Evolutionary conservation across 345 rosid species (phyloP).

Genomic region (Sisymbrium irio): DNA sequence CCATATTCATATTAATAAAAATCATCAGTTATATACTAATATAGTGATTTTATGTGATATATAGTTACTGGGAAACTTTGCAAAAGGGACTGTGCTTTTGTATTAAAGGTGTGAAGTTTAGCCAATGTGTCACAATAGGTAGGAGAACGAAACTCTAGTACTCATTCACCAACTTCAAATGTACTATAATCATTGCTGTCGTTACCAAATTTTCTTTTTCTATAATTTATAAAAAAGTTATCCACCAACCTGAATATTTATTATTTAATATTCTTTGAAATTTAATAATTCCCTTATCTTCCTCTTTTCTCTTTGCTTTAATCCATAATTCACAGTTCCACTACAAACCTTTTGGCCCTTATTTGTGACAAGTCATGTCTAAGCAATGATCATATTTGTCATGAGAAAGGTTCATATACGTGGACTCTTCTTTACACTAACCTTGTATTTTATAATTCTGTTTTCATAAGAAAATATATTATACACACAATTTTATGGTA

Average conservation of each 20-base stretch:
- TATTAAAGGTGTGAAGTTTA: slow-evolving; percentile 20
- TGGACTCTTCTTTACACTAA: slow-evolving; percentile 29
- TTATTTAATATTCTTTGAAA: neutral
- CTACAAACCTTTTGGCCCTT: slow-evolving; percentile 27
- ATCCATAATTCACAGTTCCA: slow-evolving; percentile 37
- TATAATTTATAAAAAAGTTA: neutral
- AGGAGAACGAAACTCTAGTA: slow-evolving; percentile 23
- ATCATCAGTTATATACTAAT: neutral
- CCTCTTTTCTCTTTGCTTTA: slow-evolving; percentile 23
- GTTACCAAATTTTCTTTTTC: slow-evolving; percentile 1
- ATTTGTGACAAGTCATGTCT: slow-evolving; percentile 35
- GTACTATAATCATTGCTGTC: slow-evolving; percentile 21
- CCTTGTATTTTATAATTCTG: slow-evolving; percentile 11
- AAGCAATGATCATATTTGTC: slow-evolving; percentile 29
- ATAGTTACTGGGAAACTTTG: slow-evolving; percentile 10
- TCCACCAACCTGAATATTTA: slow-evolving; percentile 27
- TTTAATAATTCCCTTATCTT: slow-evolving; percentile 20
- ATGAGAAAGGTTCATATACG: slow-evolving; percentile 21
- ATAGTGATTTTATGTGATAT: neutral
- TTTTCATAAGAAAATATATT: neutral
- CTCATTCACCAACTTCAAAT: slow-evolving; percentile 33
- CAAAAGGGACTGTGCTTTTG: slow-evolving; percentile 20
- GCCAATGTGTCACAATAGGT: slow-evolving; percentile 15
- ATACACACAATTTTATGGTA: slow-evolving; percentile 19
- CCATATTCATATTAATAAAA: neutral